phyloP scores from a whole-genome alignment of 78 protist genomes.

The Speleostelium caveatum region DNA sequence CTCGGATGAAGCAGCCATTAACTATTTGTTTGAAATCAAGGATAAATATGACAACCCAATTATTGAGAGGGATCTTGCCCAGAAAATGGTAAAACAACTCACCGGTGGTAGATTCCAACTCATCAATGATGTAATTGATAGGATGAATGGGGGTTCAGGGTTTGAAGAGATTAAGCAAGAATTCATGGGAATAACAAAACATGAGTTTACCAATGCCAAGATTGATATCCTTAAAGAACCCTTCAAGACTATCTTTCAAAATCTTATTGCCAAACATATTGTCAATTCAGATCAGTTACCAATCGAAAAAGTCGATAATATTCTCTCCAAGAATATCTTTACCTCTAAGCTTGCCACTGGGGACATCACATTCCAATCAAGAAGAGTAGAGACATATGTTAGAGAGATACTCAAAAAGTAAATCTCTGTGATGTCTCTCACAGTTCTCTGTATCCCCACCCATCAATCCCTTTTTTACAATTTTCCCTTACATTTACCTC shows the following conservation, averaged over 20 bases:
- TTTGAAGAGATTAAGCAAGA: no score
- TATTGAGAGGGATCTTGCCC: not conserved
- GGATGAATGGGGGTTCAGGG: not conserved
- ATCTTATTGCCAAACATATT: no score
- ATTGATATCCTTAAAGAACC: no score
- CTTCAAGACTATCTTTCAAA: no score
- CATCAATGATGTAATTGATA: not conserved
- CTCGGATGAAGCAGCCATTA: not conserved
- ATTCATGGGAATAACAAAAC: no score
- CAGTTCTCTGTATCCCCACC: no score
- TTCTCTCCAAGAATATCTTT: not conserved
- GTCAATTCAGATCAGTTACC: no score
- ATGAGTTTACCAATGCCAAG: no score
- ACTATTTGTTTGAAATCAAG: not conserved
- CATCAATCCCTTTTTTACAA: no score
- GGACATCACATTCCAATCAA: not conserved
- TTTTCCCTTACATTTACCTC: not conserved
- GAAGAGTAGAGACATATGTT: not conserved
- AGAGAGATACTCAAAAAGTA: not conserved
- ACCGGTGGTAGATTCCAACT: constrained; percentile 15
- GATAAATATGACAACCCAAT: not conserved
- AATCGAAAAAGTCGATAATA: not conserved
- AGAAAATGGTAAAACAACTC: not conserved
- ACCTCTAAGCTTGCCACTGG: not conserved
- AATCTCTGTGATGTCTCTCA: no score